phyloP scores from a whole-genome alignment of 495 filamentous ascomycete genomes.

The Aspergillus nidulans region DNA sequence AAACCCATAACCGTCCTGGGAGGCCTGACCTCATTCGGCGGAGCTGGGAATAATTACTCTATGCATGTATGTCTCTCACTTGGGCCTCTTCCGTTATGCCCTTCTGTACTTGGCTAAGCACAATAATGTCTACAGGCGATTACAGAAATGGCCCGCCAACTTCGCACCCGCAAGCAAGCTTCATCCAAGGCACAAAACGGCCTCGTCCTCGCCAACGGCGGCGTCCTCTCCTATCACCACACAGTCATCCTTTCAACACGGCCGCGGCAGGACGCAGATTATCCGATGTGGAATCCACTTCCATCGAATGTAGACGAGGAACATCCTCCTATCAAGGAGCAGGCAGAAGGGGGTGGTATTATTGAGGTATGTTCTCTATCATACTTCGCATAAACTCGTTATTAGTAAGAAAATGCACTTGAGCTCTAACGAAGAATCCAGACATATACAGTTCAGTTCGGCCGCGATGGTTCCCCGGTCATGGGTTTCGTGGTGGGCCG shows the following conservation, averaged over 20 bases:
- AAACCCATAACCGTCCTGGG: slow-evolving; percentile 51
- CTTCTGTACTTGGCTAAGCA: background rate
- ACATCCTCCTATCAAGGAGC: slow-evolving; percentile 28
- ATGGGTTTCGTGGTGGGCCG: slow-evolving; percentile 46
- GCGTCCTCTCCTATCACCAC: slow-evolving; percentile 51
- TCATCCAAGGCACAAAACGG: slow-evolving; percentile 29
- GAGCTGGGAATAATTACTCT: slow-evolving; percentile 58
- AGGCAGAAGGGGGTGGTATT: slow-evolving; percentile 39
- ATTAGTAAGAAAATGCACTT: background rate
- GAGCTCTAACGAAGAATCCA: slow-evolving; percentile 11
- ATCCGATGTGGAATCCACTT: slow-evolving; percentile 34
- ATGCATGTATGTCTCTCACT: slow-evolving; percentile 40
- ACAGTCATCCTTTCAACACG: slow-evolving; percentile 43
- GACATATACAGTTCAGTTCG: slow-evolving; percentile 54
- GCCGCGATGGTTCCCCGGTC: slow-evolving; percentile 39
- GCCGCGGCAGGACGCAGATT: slow-evolving; percentile 31
- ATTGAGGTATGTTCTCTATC: slow-evolving; percentile 42
- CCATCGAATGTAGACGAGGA: slow-evolving; percentile 22
- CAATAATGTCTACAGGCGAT: slow-evolving; percentile 24
- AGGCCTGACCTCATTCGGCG: slow-evolving; percentile 55
- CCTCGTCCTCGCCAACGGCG: slow-evolving; percentile 53
- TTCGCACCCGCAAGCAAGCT: slow-evolving; percentile 24
- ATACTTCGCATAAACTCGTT: background rate
- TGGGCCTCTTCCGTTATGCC: background rate
- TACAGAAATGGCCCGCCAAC: slow-evolving; percentile 44